Percentiles rank a stretch among this genome's conserved stretches.
Evolutionary conservation across 139 green algal species (phyloP).

Genomic region (Coelastrella sp.): DNA sequence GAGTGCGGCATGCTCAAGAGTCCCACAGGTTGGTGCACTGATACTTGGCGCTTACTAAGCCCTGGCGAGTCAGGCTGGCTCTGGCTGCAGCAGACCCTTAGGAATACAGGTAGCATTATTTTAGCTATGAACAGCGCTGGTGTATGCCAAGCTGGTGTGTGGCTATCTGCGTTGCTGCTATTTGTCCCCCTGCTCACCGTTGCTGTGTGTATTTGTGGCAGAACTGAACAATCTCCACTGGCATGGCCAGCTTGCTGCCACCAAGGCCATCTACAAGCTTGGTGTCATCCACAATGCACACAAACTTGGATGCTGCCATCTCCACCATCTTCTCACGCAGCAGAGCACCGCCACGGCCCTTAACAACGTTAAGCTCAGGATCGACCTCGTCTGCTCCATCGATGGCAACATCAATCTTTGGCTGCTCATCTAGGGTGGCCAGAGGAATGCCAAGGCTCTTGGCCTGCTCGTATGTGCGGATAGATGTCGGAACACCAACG

Average conservation of each 20-base stretch:
- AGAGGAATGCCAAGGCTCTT: conserved; percentile 95
- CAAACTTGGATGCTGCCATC: conserved; percentile 93
- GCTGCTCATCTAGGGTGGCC: conserved; percentile 95
- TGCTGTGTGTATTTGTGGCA: conserved; percentile 94
- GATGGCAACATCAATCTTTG: conserved; percentile 97
- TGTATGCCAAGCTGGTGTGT: no score
- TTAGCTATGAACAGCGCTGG: background rate
- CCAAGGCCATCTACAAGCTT: conserved; percentile 94
- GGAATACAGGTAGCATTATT: background rate
- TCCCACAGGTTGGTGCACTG: no score
- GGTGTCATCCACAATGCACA: conserved; percentile 99
- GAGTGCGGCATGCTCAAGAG: no score
- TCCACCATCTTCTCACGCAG: conserved; percentile 99
- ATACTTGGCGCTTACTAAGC: no score
- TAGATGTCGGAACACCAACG: conserved; percentile 94
- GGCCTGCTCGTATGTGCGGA: conserved; percentile 94
- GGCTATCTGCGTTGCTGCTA: no score
- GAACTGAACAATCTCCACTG: conserved; percentile 99
- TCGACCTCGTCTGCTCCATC: conserved; percentile 99
- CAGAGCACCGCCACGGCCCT: conserved; percentile 97
- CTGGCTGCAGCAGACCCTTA: background rate
- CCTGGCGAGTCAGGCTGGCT: background rate
- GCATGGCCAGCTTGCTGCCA: conserved; percentile 95
- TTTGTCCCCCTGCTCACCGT: conserved; percentile 32
- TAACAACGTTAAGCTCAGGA: conserved; percentile 97